Base-by-base conservation (phyloP, 139 green algal species). In the Closterium sp. region DNA sequence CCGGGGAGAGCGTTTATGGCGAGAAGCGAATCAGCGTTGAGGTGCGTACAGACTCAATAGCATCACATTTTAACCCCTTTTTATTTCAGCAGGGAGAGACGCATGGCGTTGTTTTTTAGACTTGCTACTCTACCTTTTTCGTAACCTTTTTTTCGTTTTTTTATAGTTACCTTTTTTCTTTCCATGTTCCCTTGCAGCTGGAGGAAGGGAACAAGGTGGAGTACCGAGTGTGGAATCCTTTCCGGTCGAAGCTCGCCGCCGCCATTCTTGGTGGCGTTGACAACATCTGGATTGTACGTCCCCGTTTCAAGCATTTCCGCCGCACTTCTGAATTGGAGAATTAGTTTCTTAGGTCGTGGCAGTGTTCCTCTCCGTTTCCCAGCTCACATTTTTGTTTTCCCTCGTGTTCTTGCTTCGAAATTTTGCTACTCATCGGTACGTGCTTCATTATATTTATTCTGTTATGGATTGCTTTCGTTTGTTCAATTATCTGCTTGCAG, bases 161-260 rank as follows among this genome's bases (percentile, higher is more conserved):
- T 83, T 10, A 28, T 88, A 30, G 84, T 88, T 88, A 10, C 12
- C 16, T 88, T 38, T 10, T 88, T 35, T 88, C n/a, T 69, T 30
- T 3, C 6, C 8, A 33, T 89, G 35, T 89, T 30, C 31, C n/a
- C 8, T 81, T 81, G n/a, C 94, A 95, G 85, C 94, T 92, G 64
- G 96, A 95, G 87, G 96, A 96, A 9, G 95, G 95, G 84, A 94
- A 96, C 43, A 99, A 99, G 96, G 95, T 97, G 4, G 98, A 99
- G 96, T 99, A 99, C 96, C 96, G 98, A 55, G 98, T 99, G 38
- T 99, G 98, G 98, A 99, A 99, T 96, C 98, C 98, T 36, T 99
- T 99, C 97, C 95, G 98, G 36, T 98, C 96, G 76, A 99, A 99
- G 97, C 95, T 99, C 87, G 98, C 98, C 19, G 98, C 98, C 25